Base-by-base conservation (phyloP, 2,329 filamentous ascomycete species). In the Xylariaceae sp. region DNA sequence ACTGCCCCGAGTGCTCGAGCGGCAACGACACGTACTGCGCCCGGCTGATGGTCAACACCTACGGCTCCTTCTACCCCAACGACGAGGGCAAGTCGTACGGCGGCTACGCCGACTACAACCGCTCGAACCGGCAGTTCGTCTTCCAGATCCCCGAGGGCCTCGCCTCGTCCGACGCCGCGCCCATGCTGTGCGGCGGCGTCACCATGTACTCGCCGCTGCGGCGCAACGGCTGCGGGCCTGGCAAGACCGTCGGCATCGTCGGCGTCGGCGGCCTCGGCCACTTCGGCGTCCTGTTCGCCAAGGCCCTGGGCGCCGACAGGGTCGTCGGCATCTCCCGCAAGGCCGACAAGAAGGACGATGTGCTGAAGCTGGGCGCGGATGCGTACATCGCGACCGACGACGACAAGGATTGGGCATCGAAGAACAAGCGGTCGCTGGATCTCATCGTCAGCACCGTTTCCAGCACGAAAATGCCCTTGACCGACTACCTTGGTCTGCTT, bases 141-240 rank as follows among this genome's bases (percentile, higher is more conserved):
- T 47, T 69, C 44, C 61, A 61, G 36, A 66, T 70, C 29, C 65
- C 65, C 4, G 62, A 67, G 19, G 54, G 48, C 5, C 40, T 70
- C 21, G 47, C 52, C 32, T 58, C 56, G 8, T 60, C 60, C 12
- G 46, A 56, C 15, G 63, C 64, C 3, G 66, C 80, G 6, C 79
- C 80, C 3, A 77, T 86, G 72, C 61, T 86, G 18, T 86, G 82
- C 49, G 81, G 68, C 17, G 81, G 82, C 10, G 68, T 85, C 18
- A 86, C 81, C 0, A 65, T 79, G 3, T 87, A 70, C 50, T 64
- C 67, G 4, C 81, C 82, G 0, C 55, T 87, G 35, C 67, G 64
- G 44, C 66, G 74, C 33, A 73, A 83, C 43, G 77, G 75, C 2
- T 73, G 68, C 28, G 82, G 81, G 0, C 79, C 79, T 0, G 80